Evolutionary conservation across 768 basidiomycete genomes (phyloP).

Genomic region (Glaciozyma antarctica): DNA sequence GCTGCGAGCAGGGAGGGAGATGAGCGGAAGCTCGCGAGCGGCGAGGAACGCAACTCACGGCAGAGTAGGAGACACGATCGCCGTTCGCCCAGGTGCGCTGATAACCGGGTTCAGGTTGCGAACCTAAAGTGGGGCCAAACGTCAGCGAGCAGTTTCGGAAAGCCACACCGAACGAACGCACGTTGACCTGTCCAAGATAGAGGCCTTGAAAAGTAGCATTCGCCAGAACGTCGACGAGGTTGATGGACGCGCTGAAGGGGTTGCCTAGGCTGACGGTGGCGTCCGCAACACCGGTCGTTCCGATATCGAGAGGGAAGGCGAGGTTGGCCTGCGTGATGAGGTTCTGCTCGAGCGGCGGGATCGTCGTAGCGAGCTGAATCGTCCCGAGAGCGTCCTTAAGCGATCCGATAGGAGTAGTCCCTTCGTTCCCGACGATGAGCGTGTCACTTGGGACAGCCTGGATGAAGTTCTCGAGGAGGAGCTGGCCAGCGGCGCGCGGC

Average conservation of each 20-base stretch:
- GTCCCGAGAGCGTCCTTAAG: conserved; percentile 54
- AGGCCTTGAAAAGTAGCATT: conserved; percentile 51
- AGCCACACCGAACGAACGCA: not conserved
- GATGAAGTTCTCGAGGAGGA: conserved; percentile 58
- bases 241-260: conserved; percentile 64
- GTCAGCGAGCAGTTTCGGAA: not conserved
- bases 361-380: conserved; percentile 52
- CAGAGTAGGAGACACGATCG: conserved; percentile 50
- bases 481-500: conserved; percentile 48
- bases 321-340: conserved; percentile 50
- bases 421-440: conserved; percentile 50
- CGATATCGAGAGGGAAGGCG: conserved; percentile 55
- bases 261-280: conserved; percentile 54
- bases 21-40: too few species aligned
- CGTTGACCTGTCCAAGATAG: conserved; percentile 45
- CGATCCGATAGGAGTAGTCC: conserved; percentile 54
- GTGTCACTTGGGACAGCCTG: conserved; percentile 52
- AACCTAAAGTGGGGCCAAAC: not conserved
- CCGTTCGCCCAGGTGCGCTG: conserved; percentile 52
- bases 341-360: conserved; percentile 57
- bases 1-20: not conserved
- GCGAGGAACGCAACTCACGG: conserved; percentile 36
- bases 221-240: conserved; percentile 50
- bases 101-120: conserved; percentile 44
- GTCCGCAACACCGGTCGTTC: conserved; percentile 53